Evolutionary conservation across 2,329 filamentous ascomycete species (phyloP).

Genomic region (Thielaviopsis euricoi): DNA sequence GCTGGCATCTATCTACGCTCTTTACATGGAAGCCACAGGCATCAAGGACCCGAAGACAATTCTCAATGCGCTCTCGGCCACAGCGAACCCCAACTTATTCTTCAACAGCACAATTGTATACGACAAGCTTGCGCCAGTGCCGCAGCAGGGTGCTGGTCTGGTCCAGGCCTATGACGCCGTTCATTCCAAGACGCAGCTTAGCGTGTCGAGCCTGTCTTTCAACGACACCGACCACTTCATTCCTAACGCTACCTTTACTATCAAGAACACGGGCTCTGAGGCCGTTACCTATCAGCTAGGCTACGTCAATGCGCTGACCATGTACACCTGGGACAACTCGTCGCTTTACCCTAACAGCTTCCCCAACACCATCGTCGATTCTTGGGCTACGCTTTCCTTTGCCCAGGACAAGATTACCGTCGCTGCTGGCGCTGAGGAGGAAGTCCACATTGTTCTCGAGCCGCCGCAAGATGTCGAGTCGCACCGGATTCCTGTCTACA

Average conservation of each 20-base stretch:
- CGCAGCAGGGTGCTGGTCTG: constrained; percentile 31
- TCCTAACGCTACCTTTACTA: constrained; percentile 20
- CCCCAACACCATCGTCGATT: constrained; percentile 13
- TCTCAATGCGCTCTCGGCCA: constrained; percentile 26
- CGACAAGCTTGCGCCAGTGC: constrained; percentile 25
- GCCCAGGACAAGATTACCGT: constrained; percentile 14
- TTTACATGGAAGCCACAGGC: constrained; percentile 24
- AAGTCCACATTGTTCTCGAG: constrained; percentile 17
- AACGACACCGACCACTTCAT: constrained; percentile 28
- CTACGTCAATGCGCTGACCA: constrained; percentile 21
- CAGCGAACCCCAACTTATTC: constrained; percentile 25
- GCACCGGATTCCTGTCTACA: constrained; percentile 22
- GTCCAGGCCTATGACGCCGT: constrained; percentile 26
- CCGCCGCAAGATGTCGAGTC: constrained; percentile 16
- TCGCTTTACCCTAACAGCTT: constrained; percentile 8
- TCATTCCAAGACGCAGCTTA: constrained; percentile 21
- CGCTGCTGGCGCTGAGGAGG: constrained; percentile 15
- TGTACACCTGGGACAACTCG: constrained; percentile 20
- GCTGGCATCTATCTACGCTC: constrained; percentile 11
- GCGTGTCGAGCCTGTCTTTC: constrained; percentile 23
- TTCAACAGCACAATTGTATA: constrained; percentile 17
- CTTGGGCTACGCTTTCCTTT: constrained; percentile 3
- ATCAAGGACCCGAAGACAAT: constrained; percentile 27
- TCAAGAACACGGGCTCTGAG: constrained; percentile 23
- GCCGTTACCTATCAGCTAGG: constrained; percentile 23